These are phyloP conservation scores for Gymnopilus dilepis DNA, from an alignment of 768 basidiomycete genomes.

Conservation along the genomic window DNA sequence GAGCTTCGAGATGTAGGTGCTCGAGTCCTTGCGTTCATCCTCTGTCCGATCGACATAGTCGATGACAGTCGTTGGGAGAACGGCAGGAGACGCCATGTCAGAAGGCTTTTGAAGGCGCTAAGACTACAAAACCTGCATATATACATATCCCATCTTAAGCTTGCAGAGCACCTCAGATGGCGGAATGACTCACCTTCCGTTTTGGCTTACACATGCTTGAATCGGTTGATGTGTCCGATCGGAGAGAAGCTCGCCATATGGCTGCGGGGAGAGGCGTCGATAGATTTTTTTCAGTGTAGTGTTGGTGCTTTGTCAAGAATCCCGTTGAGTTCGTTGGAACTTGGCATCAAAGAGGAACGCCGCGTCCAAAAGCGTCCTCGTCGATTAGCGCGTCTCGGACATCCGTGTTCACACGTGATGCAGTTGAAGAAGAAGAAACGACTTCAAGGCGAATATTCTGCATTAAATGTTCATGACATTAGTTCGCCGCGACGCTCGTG, in stretches of 20 bases:
- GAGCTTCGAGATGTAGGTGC: constrained; percentile 20
- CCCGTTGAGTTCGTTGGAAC: constrained; percentile 3
- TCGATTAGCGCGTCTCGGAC: not conserved
- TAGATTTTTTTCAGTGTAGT: not conserved
- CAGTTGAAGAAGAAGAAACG: no score
- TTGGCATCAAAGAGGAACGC: not conserved
- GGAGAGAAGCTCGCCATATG: not conserved
- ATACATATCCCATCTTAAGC: not conserved
- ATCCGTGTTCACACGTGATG: not conserved
- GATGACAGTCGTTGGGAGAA: constrained; percentile 23
- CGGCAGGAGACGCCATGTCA: constrained; percentile 22
- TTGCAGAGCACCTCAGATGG: not conserved
- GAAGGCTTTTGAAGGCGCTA: not conserved
- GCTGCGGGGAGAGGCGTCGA: not conserved
- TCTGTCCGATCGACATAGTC: constrained; percentile 21
- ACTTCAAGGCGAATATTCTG: no score
- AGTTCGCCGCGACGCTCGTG: no score
- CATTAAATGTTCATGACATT: no score
- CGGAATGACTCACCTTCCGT: not conserved
- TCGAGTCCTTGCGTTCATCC: constrained; percentile 10
- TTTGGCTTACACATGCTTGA: not conserved
- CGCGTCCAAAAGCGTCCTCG: not conserved
- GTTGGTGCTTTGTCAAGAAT: not conserved
- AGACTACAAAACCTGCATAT: not conserved
- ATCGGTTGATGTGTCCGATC: not conserved